Evolutionary conservation across 495 filamentous ascomycete genomes (phyloP).

Genomic region (Podospora anserina): DNA sequence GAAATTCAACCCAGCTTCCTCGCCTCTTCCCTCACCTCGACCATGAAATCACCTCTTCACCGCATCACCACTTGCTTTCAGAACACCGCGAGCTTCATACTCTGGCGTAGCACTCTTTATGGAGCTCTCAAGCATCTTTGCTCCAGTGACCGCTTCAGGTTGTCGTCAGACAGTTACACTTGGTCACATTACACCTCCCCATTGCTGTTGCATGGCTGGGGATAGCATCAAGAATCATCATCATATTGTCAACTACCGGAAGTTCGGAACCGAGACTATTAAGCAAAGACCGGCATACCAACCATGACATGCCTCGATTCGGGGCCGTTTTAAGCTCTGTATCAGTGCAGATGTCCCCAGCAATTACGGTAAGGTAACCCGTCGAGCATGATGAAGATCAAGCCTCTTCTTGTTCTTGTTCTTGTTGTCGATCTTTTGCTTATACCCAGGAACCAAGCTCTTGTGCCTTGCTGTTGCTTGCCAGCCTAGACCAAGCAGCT

Average conservation of each 20-base stretch:
- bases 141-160: background rate
- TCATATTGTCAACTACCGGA: slow-evolving; percentile 13
- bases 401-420: background rate
- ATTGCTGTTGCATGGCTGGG: background rate
- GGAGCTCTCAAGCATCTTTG: background rate
- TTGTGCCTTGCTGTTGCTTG: background rate
- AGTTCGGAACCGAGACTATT: slow-evolving; percentile 18
- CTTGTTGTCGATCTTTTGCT: background rate
- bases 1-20: background rate
- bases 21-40: background rate
- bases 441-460: background rate
- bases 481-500: background rate
- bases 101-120: background rate
- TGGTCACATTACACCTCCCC: background rate
- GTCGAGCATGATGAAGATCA: background rate
- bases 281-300: background rate
- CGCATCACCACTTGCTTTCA: background rate
- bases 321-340: background rate
- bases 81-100: background rate
- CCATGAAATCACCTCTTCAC: background rate
- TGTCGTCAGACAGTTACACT: background rate
- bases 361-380: background rate
- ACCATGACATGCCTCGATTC: background rate
- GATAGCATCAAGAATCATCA: background rate
- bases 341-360: background rate